phyloP scores from a whole-genome alignment of 306 rosid species.

The Lathyrus tuberosus region DNA sequence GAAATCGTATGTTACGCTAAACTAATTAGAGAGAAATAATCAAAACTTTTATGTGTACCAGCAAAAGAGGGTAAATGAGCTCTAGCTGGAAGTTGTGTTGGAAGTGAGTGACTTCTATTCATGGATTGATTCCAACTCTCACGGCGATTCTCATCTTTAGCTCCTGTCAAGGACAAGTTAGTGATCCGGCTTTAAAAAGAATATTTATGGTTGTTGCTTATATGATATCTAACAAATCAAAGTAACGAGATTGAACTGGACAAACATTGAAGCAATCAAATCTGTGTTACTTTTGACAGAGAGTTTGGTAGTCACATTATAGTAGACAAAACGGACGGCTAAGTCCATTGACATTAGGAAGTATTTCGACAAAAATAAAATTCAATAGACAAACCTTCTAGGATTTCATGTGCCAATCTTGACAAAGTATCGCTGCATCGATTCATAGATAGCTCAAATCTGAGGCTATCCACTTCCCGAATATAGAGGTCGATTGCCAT shows the following conservation, averaged over 20 bases:
- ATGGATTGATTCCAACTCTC: slow-evolving; percentile 68
- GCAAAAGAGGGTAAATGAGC: slow-evolving; percentile 91
- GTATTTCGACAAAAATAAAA: slow-evolving; percentile 31
- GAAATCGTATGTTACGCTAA: slow-evolving; percentile 30
- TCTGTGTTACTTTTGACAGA: slow-evolving; percentile 22
- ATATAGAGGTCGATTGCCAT: slow-evolving; percentile 90
- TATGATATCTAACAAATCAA: slow-evolving; percentile 13
- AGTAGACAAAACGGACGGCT: slow-evolving; percentile 20
- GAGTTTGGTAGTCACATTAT: neutral
- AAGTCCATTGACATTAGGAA: slow-evolving; percentile 30
- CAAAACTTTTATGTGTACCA: slow-evolving; percentile 48
- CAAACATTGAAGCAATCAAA: slow-evolving; percentile 17
- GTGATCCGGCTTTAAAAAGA: slow-evolving; percentile 12
- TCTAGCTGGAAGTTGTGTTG: slow-evolving; percentile 84
- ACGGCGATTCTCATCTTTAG: slow-evolving; percentile 50
- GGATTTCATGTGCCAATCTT: slow-evolving; percentile 72
- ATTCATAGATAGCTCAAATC: slow-evolving; percentile 92
- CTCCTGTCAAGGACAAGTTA: slow-evolving; percentile 52
- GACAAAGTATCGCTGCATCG: slow-evolving; percentile 71
- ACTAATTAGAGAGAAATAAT: slow-evolving; percentile 27
- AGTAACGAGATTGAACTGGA: slow-evolving; percentile 19
- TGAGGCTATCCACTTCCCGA: slow-evolving; percentile 82
- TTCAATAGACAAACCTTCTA: slow-evolving; percentile 60
- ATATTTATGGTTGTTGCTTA: neutral
- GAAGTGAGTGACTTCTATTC: slow-evolving; percentile 71